These are phyloP conservation scores for Parmales sp. DNA, from an alignment of 108 stramenopile species.

Conservation along the genomic window DNA sequence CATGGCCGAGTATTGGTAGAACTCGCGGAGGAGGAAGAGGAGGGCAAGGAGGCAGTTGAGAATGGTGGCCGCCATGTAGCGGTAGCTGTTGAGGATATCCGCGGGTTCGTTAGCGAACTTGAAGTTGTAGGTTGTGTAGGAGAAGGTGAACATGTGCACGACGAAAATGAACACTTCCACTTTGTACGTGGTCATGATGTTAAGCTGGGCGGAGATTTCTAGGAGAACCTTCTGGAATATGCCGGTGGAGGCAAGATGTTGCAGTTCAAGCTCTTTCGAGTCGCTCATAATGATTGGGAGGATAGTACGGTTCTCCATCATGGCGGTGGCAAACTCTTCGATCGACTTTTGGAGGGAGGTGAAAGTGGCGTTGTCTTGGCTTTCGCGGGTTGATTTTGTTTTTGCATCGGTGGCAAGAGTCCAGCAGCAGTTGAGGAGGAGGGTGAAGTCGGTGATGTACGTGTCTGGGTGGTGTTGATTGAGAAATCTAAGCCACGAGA, in stretches of 20 bases:
- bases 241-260: neutral
- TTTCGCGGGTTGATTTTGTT: neutral
- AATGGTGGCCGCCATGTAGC: neutral
- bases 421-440: neutral
- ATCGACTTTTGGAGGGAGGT: neutral
- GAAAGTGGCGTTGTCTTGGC: neutral
- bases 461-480: neutral
- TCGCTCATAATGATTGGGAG: neutral
- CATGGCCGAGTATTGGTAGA: neutral
- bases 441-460: neutral
- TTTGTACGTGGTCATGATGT: neutral
- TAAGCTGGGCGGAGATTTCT: neutral
- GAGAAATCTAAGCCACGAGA: neutral
- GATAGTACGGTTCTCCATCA: neutral
- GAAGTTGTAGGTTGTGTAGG: neutral
- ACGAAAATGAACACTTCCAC: neutral
- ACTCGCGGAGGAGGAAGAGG: neutral
- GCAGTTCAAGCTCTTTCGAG: neutral
- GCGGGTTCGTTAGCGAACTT: neutral
- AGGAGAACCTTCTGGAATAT: neutral
- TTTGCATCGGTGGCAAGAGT: neutral
- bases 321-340: neutral
- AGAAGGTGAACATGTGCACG: neutral
- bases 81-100: neutral
- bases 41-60: neutral